Evolutionary conservation across 1,284 basidiomycete genomes (phyloP).

Genomic region (Meripilus lineatus): DNA sequence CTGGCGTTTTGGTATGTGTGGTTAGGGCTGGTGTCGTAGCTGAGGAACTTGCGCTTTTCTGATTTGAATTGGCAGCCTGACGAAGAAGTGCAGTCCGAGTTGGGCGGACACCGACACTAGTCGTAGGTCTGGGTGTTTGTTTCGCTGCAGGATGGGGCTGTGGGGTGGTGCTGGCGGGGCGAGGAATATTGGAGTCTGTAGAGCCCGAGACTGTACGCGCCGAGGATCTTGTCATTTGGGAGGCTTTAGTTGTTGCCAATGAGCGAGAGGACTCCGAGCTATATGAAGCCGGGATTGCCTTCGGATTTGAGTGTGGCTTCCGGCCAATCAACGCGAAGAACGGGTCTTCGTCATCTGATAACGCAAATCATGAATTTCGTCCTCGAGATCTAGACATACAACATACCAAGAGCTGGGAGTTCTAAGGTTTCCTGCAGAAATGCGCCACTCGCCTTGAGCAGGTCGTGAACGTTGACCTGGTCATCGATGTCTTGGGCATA

Average conservation of each 20-base stretch:
- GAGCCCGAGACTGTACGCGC: too few species aligned
- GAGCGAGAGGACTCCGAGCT: background rate
- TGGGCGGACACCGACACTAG: background rate
- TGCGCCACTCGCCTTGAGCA: conserved; percentile 20
- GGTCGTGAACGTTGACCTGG: conserved; percentile 17
- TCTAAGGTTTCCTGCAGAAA: conserved; percentile 14
- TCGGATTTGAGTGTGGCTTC: too few species aligned
- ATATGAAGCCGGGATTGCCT: background rate
- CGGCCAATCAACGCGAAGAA: too few species aligned
- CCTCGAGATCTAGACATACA: background rate
- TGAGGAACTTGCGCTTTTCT: too few species aligned
- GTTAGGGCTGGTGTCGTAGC: too few species aligned
- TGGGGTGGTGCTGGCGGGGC: too few species aligned
- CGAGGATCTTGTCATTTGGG: too few species aligned
- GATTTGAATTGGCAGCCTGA: too few species aligned
- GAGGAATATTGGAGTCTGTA: too few species aligned
- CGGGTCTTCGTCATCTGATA: conserved; percentile 3
- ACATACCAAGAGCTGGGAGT: conserved; percentile 24
- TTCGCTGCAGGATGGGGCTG: background rate
- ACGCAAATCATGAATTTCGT: background rate
- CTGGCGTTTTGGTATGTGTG: too few species aligned
- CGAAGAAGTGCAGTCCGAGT: too few species aligned
- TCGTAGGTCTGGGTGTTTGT: background rate
- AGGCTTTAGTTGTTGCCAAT: background rate
- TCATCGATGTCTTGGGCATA: conserved; percentile 23